Conservation (phyloP, 75 land plant species). For the Isoetes taiwanensis region DNA sequence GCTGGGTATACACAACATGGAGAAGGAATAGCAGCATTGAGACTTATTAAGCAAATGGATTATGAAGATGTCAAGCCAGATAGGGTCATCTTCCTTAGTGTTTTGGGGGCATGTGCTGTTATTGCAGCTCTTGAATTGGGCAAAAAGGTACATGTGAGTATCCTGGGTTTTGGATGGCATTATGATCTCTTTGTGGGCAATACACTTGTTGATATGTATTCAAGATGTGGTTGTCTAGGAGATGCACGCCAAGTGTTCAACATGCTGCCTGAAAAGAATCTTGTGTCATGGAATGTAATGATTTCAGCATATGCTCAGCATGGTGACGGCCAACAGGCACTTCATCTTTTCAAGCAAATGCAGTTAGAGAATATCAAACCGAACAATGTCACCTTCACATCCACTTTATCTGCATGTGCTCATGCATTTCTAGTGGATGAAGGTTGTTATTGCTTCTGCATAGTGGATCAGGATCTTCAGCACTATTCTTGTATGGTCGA, state of each 20-base stretch:
- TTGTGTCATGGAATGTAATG: constrained; percentile 11
- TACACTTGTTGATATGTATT: constrained; percentile 3
- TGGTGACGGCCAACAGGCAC: not conserved
- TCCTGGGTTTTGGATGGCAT: not conserved
- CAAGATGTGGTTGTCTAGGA: constrained; percentile 6
- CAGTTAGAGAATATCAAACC: not conserved
- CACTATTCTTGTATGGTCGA: constrained; percentile 6
- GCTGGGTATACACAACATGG: constrained; percentile 5
- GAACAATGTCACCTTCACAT: constrained; percentile 6
- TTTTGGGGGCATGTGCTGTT: not conserved
- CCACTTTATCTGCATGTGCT: constrained; percentile 8
- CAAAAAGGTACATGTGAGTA: constrained; percentile 6
- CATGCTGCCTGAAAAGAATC: not conserved
- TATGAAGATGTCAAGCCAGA: not conserved
- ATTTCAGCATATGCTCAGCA: constrained; percentile 5
- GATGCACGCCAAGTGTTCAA: constrained; percentile 9
- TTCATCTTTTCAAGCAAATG: constrained; percentile 11
- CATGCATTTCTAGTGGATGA: not conserved
- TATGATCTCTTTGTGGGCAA: not conserved
- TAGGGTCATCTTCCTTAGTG: not conserved
- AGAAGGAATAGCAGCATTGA: not conserved
- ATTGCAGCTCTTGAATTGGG: not conserved
- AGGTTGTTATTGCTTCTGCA: too few species aligned
- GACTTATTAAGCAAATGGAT: not conserved
- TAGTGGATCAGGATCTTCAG: too few species aligned